Evolutionary conservation across 1,139 yeast genomes (phyloP), one percentile per base, ranked within the genome.

Genomic region (Pichia terricola): DNA sequence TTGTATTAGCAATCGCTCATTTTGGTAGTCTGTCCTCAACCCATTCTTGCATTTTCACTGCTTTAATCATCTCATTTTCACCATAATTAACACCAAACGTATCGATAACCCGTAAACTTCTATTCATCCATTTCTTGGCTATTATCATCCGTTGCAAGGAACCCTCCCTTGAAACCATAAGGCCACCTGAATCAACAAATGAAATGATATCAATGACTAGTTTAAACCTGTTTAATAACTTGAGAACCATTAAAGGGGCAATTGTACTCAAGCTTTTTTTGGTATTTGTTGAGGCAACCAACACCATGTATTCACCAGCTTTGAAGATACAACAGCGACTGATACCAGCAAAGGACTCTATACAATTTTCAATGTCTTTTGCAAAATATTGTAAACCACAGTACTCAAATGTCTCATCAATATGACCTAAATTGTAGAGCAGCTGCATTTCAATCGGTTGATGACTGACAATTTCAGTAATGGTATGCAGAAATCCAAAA

Each of bases 321-420:
- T 85, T 88, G 62, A 87, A 83, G 1, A 88, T 74, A 42, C 49
- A 40, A 25, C 49, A 40, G 26, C 41, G 46, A 35, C 31, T 11
- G 26, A 53, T 42, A 3, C 52, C 50, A 35, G 43, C 45, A 38
- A 54, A 46, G 2, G 72, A 67, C 55, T 81, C 91, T 30, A 88
- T 79, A 3, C 95, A 79, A 37, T 67, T 68, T 55, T 89, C 96
- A 50, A 89, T 73, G 61, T 89, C 97, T 33, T 72, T 66, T 1
- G 95, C 95, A 69, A 91, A 91, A 61, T 87, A 95, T 56, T 86
- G 89, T 52, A 91, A 67, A 0, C 99, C 99, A 67, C 86, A 72
- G 2, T 84, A 81, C 59, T 91, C 99, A 64, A 91, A 82, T 0
- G 97, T 88, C 53, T 85, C 94, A 5, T 88, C 79, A 40, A 94